Percentiles rank a stretch among this genome's conserved stretches.
These are phyloP conservation scores for Eimeria zaria DNA, from an alignment of 169 alveolate species.

Conservation along the genomic window DNA sequence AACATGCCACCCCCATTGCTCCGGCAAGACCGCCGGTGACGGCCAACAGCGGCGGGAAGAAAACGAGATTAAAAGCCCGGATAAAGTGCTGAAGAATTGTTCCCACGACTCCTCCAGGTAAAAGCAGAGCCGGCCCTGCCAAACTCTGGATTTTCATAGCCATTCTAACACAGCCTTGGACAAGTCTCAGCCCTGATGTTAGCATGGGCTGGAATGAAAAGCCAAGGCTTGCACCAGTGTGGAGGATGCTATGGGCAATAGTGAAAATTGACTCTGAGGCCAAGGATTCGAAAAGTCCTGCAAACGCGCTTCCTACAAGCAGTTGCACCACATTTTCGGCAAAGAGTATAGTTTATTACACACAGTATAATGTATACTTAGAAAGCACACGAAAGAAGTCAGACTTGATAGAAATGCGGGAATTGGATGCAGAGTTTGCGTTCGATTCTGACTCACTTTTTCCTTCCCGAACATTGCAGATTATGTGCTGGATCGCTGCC, in stretches of 20 bases:
- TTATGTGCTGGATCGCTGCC: constrained; percentile 3
- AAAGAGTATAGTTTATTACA: not conserved
- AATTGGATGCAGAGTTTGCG: not conserved
- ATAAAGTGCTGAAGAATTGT: constrained; percentile 3
- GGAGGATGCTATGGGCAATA: constrained; percentile 63
- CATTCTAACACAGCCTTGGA: constrained; percentile 49
- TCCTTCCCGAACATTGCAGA: constrained; percentile 40
- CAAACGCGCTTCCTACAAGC: constrained; percentile 26
- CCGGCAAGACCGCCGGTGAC: constrained; percentile 62
- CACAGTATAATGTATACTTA: not conserved
- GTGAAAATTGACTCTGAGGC: constrained; percentile 56
- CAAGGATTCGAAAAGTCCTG: constrained; percentile 34
- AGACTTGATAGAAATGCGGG: not conserved
- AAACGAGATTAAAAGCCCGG: constrained; percentile 26
- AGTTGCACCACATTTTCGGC: constrained; percentile 3
- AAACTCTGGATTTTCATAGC: constrained; percentile 12
- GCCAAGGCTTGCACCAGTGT: constrained; percentile 34
- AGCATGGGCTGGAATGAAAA: constrained; percentile 6
- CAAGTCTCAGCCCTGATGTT: not conserved
- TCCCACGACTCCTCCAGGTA: constrained; percentile 74
- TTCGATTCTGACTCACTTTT: constrained; percentile 23
- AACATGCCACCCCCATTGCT: constrained; percentile 72
- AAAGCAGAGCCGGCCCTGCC: constrained; percentile 22
- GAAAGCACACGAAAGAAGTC: not conserved
- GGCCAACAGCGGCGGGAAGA: constrained; percentile 59